Percentiles rank a stretch among this genome's conserved stretches.
Conservation (phyloP, 2,329 filamentous ascomycete species). For the Gnomoniopsis sp. region DNA sequence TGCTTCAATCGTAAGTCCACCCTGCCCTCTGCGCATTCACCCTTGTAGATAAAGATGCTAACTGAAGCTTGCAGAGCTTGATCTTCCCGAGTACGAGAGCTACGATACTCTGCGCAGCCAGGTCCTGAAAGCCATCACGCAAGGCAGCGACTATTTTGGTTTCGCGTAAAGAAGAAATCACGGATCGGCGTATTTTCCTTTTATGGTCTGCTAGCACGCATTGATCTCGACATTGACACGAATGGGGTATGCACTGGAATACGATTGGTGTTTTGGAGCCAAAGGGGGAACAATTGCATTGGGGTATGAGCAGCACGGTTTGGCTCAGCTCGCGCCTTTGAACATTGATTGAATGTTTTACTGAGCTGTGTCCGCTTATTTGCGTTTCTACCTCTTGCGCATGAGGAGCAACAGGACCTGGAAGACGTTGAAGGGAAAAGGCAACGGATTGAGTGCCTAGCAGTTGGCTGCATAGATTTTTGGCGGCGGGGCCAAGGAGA, state of each 20-base stretch:
- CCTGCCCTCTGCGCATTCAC: background rate
- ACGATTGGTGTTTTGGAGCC: conserved; percentile 13
- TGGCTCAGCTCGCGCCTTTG: conserved; percentile 4
- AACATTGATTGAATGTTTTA: conserved; percentile 8
- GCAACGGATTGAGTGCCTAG: background rate
- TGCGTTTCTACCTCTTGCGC: background rate
- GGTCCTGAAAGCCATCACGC: conserved; percentile 93
- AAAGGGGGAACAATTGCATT: conserved; percentile 13
- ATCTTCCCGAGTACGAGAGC: conserved; percentile 95
- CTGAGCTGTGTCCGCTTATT: background rate
- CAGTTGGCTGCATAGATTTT: background rate
- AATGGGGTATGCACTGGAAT: conserved; percentile 8
- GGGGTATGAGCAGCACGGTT: conserved; percentile 6
- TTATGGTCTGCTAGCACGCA: background rate
- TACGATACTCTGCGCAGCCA: conserved; percentile 88
- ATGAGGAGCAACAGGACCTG: background rate
- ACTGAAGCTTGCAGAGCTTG: conserved; percentile 65
- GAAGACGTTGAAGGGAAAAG: background rate
- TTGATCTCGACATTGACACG: background rate
- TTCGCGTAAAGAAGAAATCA: conserved; percentile 67
- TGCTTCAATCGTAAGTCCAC: conserved; percentile 95
- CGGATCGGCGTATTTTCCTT: background rate
- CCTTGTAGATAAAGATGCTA: background rate
- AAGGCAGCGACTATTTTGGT: conserved; percentile 94
- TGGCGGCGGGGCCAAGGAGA: background rate